A percentile compares a stretch with the other conserved stretches of the same genome.
Conservation (phyloP, 176 grass and related monocot genomes). For the Oryza coarctata region DNA sequence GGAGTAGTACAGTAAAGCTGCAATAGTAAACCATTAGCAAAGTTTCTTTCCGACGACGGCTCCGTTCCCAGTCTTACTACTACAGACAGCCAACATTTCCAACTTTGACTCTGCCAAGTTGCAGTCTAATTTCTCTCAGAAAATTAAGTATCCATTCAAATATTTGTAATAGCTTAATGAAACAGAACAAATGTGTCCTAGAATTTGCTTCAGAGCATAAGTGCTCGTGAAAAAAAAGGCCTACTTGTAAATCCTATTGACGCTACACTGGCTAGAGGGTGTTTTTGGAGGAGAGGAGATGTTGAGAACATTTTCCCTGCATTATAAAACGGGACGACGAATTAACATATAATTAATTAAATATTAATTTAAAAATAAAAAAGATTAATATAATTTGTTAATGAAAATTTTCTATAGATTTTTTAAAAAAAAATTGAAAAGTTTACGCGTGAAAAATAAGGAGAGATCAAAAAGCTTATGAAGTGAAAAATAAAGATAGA, state of each 20-base stretch:
- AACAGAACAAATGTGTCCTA: background rate
- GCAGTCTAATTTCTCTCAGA: background rate
- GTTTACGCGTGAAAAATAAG: too few relatives aligned
- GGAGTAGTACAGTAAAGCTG: background rate
- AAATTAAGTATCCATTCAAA: background rate
- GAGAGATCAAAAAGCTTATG: too few relatives aligned
- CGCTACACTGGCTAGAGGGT: background rate
- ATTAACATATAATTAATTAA: too few relatives aligned
- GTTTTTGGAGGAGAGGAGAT: too few relatives aligned
- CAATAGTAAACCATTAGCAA: background rate
- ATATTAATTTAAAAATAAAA: too few relatives aligned
- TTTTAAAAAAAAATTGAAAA: too few relatives aligned
- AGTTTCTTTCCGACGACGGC: background rate
- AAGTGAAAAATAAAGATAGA: too few relatives aligned
- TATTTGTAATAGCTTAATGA: background rate
- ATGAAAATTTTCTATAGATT: too few relatives aligned
- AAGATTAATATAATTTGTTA: too few relatives aligned
- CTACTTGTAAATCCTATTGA: background rate
- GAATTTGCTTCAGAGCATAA: background rate
- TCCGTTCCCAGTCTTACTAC: background rate
- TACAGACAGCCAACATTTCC: background rate
- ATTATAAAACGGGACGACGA: too few relatives aligned
- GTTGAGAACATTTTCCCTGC: too few relatives aligned
- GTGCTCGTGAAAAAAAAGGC: background rate
- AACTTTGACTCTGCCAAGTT: background rate